Evolutionary conservation across 2,329 filamentous ascomycete species (phyloP).

Genomic region (Curvularia sp.): DNA sequence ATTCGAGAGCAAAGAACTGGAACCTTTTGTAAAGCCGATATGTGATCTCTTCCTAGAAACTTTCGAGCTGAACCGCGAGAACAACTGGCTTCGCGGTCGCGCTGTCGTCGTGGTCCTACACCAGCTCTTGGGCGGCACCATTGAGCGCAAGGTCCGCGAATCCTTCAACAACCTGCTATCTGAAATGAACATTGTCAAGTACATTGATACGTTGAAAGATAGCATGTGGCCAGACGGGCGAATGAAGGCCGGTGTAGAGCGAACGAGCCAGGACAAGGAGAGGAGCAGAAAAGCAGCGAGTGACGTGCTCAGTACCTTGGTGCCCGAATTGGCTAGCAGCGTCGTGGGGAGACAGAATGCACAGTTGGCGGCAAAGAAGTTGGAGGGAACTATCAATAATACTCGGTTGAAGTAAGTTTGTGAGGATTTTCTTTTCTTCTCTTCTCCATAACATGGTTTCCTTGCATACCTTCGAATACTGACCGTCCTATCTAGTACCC

Average conservation of each 20-base stretch:
- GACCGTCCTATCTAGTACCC: slow-evolving; percentile 50
- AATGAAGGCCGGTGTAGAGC: slow-evolving; percentile 59
- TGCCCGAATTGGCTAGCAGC: slow-evolving; percentile 89
- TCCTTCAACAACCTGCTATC: slow-evolving; percentile 75
- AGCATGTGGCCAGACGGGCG: slow-evolving; percentile 81
- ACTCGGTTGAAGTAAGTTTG: slow-evolving; percentile 82
- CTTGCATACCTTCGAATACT: slow-evolving; percentile 14
- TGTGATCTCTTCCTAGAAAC: slow-evolving; percentile 96
- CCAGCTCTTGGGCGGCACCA: slow-evolving; percentile 92
- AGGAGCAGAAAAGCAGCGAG: slow-evolving; percentile 86
- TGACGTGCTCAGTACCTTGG: slow-evolving; percentile 83
- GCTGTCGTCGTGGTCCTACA: slow-evolving; percentile 96
- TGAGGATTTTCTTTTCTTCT: neutral
- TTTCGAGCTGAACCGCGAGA: slow-evolving; percentile 92
- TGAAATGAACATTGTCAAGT: slow-evolving; percentile 79
- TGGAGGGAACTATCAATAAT: slow-evolving; percentile 93
- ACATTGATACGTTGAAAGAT: slow-evolving; percentile 75
- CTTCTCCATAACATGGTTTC: neutral
- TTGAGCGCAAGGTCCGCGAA: slow-evolving; percentile 93
- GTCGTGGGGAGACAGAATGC: slow-evolving; percentile 94
- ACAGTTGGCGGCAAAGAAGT: slow-evolving; percentile 83
- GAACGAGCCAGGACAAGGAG: slow-evolving; percentile 76
- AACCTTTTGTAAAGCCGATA: slow-evolving; percentile 97
- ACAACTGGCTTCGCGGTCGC: slow-evolving; percentile 95
- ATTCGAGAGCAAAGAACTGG: slow-evolving; percentile 80